Conservation (phyloP, 2,329 filamentous ascomycete species). For the Drechslerella stenobrocha region DNA sequence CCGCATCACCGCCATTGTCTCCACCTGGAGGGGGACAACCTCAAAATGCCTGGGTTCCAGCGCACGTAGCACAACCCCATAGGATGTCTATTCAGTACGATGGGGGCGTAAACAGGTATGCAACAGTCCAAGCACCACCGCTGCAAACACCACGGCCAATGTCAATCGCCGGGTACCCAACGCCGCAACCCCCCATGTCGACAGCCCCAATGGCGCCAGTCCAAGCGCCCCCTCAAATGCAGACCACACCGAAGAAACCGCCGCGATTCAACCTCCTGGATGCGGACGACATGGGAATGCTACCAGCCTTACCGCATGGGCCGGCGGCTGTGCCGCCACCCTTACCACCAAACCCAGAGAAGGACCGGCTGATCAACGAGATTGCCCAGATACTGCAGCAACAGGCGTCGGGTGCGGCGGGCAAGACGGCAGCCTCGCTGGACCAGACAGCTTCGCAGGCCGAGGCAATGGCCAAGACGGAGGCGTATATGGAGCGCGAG, state of each 20-base stretch:
- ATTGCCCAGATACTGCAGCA: slow-evolving; percentile 71
- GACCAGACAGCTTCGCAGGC: slow-evolving; percentile 77
- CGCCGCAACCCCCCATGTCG: slow-evolving; percentile 45
- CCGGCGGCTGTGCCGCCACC: slow-evolving; percentile 72
- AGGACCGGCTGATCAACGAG: slow-evolving; percentile 79
- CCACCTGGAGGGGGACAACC: slow-evolving; percentile 43
- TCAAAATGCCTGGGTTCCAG: slow-evolving; percentile 54
- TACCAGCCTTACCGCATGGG: slow-evolving; percentile 5
- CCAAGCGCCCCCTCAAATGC: slow-evolving; percentile 53
- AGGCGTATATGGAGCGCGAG: slow-evolving; percentile 73
- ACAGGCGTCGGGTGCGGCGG: slow-evolving; percentile 69
- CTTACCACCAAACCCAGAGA: slow-evolving; percentile 93
- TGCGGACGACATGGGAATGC: slow-evolving; percentile 25
- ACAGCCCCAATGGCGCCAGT: slow-evolving; percentile 58
- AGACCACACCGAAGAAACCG: slow-evolving; percentile 55
- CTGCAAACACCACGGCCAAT: slow-evolving; percentile 41
- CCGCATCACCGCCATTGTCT: slow-evolving; percentile 42
- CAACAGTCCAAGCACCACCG: slow-evolving; percentile 4
- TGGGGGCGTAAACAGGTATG: slow-evolving; percentile 10
- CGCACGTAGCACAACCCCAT: slow-evolving; percentile 18
- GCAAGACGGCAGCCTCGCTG: slow-evolving; percentile 74
- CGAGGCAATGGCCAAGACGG: slow-evolving; percentile 71
- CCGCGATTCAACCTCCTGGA: slow-evolving; percentile 63
- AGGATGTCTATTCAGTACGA: slow-evolving; percentile 35
- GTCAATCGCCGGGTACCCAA: slow-evolving; percentile 53